Percentiles rank a stretch among this genome's conserved stretches.
Conservation (phyloP, 306 rosid species). For the Benincasa hispida region DNA sequence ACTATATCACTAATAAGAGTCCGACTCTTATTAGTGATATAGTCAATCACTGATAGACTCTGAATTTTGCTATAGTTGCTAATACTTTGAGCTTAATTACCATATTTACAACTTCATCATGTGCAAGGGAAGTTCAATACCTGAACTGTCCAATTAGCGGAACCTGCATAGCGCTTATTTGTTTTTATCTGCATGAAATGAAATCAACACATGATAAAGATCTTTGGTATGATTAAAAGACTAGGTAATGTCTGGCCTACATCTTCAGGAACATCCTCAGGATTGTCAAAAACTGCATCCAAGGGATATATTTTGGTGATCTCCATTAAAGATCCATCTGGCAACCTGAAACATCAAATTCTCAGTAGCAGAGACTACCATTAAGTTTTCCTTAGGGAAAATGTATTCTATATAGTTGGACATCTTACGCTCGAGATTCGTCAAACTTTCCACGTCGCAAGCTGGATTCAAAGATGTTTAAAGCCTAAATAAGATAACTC, state of each 20-base stretch:
- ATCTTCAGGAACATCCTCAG: conserved; percentile 89
- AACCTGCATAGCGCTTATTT: conserved; percentile 91
- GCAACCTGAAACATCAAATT: conserved; percentile 43
- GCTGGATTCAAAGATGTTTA: conserved; percentile 92
- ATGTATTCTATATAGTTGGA: neutral
- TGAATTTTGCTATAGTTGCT: too few species aligned
- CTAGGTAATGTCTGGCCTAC: conserved; percentile 24
- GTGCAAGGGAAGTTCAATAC: conserved; percentile 18
- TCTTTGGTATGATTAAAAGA: neutral
- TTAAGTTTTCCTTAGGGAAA: neutral
- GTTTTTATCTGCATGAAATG: conserved; percentile 42
- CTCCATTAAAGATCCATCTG: conserved; percentile 90
- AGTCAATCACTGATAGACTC: too few species aligned
- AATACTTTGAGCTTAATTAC: too few species aligned
- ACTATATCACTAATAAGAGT: too few species aligned
- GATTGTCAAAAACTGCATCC: conserved; percentile 85
- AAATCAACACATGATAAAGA: neutral
- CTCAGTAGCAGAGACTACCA: neutral
- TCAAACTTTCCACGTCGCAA: conserved; percentile 88
- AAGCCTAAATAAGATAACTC: conserved; percentile 38
- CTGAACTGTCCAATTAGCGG: conserved; percentile 80
- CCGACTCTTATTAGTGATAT: too few species aligned
- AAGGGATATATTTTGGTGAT: conserved; percentile 81
- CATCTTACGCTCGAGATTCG: conserved; percentile 57
- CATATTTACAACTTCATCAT: too few species aligned